These are phyloP conservation scores for Ogataea sp. DNA, from an alignment of 805 yeast genomes.

Conservation along the genomic window DNA sequence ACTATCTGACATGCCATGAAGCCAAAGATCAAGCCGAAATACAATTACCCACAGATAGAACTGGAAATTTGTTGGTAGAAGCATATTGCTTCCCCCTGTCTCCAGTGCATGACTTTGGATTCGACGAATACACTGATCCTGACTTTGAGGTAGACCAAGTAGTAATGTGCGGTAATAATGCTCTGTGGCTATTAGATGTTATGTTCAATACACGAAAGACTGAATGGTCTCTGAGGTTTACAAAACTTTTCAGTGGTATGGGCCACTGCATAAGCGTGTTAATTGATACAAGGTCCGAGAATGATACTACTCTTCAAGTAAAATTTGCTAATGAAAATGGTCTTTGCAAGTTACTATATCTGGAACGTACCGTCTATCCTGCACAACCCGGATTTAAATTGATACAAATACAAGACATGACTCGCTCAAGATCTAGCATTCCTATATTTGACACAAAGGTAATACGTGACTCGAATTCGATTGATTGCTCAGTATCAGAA, in stretches of 20 bases:
- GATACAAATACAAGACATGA: constrained; percentile 13
- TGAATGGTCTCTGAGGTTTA: constrained; percentile 9
- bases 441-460: constrained; percentile 22
- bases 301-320: background rate
- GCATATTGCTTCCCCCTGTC: constrained; percentile 18
- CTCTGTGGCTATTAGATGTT: constrained; percentile 20
- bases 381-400: constrained; percentile 9
- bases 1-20: constrained; percentile 18
- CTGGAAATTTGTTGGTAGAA: too few species aligned
- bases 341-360: background rate
- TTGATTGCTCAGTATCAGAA: constrained; percentile 13
- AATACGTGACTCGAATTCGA: too few species aligned
- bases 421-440: constrained; percentile 13
- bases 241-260: background rate
- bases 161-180: constrained; percentile 13
- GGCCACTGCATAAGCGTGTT: background rate
- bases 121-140: constrained; percentile 11
- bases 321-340: background rate
- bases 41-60: constrained; percentile 6
- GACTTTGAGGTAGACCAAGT: constrained; percentile 19
- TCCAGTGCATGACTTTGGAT: constrained; percentile 9
- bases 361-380: constrained; percentile 1
- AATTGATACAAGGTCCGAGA: background rate
- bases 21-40: constrained; percentile 16
- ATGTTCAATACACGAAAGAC: constrained; percentile 10